Evolutionary conservation across 1,139 yeast genomes (phyloP).

Genomic region (Yamadazyma buinensis): DNA sequence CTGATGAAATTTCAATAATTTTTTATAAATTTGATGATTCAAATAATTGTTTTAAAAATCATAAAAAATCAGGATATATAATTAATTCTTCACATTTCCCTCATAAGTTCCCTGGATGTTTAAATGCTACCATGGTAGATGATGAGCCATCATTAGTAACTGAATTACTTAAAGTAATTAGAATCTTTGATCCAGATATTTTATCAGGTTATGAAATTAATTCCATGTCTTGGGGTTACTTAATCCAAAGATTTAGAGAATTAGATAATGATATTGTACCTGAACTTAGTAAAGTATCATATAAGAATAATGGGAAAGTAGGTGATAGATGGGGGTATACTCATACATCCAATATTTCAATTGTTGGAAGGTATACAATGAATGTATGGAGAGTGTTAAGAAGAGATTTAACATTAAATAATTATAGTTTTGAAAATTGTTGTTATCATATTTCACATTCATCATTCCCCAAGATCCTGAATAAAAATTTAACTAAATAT

Average conservation of each 20-base stretch:
- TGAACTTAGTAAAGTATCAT: conserved; percentile 41
- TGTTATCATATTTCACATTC: conserved; percentile 63
- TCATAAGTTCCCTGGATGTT: neutral
- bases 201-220: conserved; percentile 84
- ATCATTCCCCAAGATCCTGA: conserved; percentile 61
- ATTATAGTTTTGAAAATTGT: conserved; percentile 76
- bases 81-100: conserved; percentile 8
- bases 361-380: conserved; percentile 78
- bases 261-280: conserved; percentile 52
- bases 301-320: conserved; percentile 47
- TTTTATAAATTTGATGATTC: conserved; percentile 61
- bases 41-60: conserved; percentile 23
- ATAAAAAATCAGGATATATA: conserved; percentile 16
- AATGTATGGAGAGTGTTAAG: conserved; percentile 81
- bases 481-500: conserved; percentile 51
- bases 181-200: conserved; percentile 81
- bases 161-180: conserved; percentile 57
- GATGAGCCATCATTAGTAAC: conserved; percentile 3
- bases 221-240: conserved; percentile 82
- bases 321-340: conserved; percentile 82
- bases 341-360: conserved; percentile 64
- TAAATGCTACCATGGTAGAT: neutral
- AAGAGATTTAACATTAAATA: conserved; percentile 56
- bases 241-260: conserved; percentile 55
- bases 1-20: conserved; percentile 55